Evolutionary conservation across 2,329 filamentous ascomycete genomes (phyloP).

Genomic region (Leptographium flavum): DNA sequence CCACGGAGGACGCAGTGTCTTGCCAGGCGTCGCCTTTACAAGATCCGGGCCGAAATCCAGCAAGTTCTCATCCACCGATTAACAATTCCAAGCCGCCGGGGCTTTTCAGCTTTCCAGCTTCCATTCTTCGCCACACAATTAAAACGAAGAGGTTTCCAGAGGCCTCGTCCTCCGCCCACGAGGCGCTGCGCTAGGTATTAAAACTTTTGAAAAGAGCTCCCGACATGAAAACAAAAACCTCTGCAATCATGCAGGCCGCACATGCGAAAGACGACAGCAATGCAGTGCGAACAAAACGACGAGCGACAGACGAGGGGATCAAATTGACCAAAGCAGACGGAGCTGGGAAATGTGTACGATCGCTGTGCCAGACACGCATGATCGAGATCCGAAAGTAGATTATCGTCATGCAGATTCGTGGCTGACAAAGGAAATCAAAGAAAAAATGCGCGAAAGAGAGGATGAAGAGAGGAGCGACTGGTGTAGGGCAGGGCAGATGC

Average conservation of each 20-base stretch:
- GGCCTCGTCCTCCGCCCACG: not conserved
- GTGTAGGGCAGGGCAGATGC: not conserved
- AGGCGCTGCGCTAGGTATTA: not conserved
- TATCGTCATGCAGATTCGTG: slow-evolving; percentile 46
- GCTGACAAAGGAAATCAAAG: slow-evolving; percentile 25
- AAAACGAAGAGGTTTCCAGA: not conserved
- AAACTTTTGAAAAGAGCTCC: not conserved
- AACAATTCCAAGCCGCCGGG: not conserved
- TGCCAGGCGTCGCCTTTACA: not conserved
- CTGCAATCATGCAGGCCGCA: not conserved
- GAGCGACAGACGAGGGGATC: not conserved
- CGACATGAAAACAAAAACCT: not conserved
- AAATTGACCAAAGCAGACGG: not conserved
- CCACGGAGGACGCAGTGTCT: not conserved
- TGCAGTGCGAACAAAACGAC: not conserved
- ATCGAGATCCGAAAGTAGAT: slow-evolving; percentile 33
- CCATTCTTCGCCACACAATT: not conserved
- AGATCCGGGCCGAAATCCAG: not conserved
- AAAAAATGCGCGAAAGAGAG: slow-evolving; percentile 14
- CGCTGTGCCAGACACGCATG: slow-evolving; percentile 48
- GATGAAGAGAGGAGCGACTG: slow-evolving; percentile 3
- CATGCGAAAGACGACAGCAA: not conserved
- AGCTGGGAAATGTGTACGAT: slow-evolving; percentile 25
- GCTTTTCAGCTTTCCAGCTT: not conserved
- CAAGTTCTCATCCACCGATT: not conserved